Percentiles rank a stretch among this genome's conserved stretches.
phyloP scores from a whole-genome alignment of 495 filamentous ascomycete genomes.

The Amphirosellinia nigrospora region DNA sequence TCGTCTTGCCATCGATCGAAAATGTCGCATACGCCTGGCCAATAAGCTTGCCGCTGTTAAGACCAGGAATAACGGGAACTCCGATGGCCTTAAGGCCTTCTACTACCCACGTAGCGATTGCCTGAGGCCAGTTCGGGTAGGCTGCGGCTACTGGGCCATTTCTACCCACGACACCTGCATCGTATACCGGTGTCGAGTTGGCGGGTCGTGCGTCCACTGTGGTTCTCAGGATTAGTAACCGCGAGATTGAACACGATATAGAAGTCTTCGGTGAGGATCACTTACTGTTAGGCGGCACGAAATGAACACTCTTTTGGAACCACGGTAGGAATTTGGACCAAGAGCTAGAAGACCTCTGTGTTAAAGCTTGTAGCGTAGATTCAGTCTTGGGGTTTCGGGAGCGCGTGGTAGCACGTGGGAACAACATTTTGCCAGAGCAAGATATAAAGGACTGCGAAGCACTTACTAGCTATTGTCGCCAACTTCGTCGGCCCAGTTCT shows the following conservation, averaged over 20 bases:
- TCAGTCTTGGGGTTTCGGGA: not conserved
- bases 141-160: constrained; percentile 31
- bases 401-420: not conserved
- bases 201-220: constrained; percentile 28
- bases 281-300: constrained; percentile 41
- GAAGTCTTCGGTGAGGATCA: not conserved
- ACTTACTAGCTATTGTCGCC: constrained; percentile 50
- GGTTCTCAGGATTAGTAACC: not conserved
- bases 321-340: constrained; percentile 51
- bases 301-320: constrained; percentile 47
- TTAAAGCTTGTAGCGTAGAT: not conserved
- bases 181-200: constrained; percentile 38
- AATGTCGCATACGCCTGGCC: constrained; percentile 39
- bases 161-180: constrained; percentile 29
- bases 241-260: not conserved
- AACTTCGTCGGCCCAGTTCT: constrained; percentile 53
- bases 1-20: constrained; percentile 37
- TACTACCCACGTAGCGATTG: constrained; percentile 41
- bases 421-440: not conserved
- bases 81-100: constrained; percentile 44
- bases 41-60: constrained; percentile 44
- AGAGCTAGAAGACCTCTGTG: constrained; percentile 9
- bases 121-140: constrained; percentile 34
- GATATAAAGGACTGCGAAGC: constrained; percentile 6
- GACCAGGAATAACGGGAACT: constrained; percentile 38